These are phyloP conservation scores for Laburnicola sp. DNA, from an alignment of 2,329 filamentous ascomycete species.

Conservation along the genomic window DNA sequence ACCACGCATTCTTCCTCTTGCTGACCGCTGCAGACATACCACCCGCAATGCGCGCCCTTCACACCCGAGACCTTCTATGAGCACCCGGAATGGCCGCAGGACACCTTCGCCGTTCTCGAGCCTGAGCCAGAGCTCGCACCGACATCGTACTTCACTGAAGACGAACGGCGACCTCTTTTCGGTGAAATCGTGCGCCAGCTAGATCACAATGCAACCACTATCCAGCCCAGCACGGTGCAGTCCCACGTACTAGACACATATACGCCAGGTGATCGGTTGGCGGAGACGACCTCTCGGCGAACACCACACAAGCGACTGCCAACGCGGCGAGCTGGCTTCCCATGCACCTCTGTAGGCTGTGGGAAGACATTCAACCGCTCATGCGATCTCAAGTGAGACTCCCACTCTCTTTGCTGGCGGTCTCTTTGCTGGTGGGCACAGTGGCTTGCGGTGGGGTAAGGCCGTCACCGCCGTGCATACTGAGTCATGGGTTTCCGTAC, in stretches of 20 bases:
- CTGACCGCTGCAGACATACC: constrained; percentile 23
- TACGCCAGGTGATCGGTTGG: constrained; percentile 33
- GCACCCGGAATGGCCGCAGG: constrained; percentile 21
- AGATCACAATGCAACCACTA: constrained; percentile 32
- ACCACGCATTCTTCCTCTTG: neutral
- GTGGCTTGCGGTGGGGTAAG: neutral
- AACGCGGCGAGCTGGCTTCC: constrained; percentile 30
- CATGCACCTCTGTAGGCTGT: constrained; percentile 28
- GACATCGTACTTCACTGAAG: constrained; percentile 10
- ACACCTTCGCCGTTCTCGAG: constrained; percentile 10
- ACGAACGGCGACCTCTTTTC: constrained; percentile 11
- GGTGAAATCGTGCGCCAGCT: constrained; percentile 19
- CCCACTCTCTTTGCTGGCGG: too few relatives aligned
- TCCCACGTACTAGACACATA: constrained; percentile 35
- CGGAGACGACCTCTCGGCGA: constrained; percentile 8
- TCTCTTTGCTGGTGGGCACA: constrained; percentile 4
- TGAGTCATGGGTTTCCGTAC: too few relatives aligned
- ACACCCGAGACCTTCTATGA: constrained; percentile 15
- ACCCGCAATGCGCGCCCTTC: constrained; percentile 10
- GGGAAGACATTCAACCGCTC: constrained; percentile 34
- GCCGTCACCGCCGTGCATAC: constrained; percentile 1
- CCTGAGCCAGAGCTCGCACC: constrained; percentile 10
- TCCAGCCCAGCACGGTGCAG: constrained; percentile 31
- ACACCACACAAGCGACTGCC: constrained; percentile 27
- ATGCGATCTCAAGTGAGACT: constrained; percentile 42